Evolutionary conservation across 331 rosid genomes (phyloP), one percentile per base, ranked within the genome.

Genomic region (Rosa hybrid): DNA sequence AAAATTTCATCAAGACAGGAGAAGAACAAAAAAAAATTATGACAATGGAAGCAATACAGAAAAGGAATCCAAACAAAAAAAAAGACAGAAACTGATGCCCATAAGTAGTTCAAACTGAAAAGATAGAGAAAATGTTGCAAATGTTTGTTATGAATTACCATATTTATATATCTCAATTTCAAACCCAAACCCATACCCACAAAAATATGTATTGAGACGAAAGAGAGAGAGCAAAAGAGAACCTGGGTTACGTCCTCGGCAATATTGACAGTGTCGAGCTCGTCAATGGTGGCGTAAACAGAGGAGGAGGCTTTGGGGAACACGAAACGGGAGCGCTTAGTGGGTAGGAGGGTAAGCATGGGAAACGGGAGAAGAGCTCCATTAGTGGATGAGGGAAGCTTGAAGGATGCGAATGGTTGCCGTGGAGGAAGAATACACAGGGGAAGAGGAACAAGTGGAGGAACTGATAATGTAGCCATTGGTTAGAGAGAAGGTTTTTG

Each of bases 211-310:
- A 45, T 13, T 50, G 16, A 50, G 5, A 9, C 11, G 56, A 50
- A 50, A 27, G 30, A 27, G 30, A 27, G 30, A 12, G 56, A 13
- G 20, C 11, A n/a, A 57, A 71, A 27, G 18, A 18, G 41, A 76
- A 95, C 99, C 98, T 95, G 94, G 70, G 99, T 91, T 60, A 93
- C 99, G 77, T 95, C 91, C 64, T 95, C 96, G 21, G 98, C 99
- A 72, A 95, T 95, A 86, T 95, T 95, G 64, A 91, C 97, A 20
- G 98, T 39, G 79, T 90, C 96, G 64, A 89, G 86, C 7, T 86
- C 93, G 75, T 88, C 86, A 64, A 91, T 81, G 80, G 76, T 68
- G 77, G 91, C 75, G 87, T 54, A 75, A 39, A 78, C 75, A 4
- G 86, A 62, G 11, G 48, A 75, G 75, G 81, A 30, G 17, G 87